Base-by-base conservation (phyloP, 140 eudicot genomes). In the Anethum foeniculum region DNA sequence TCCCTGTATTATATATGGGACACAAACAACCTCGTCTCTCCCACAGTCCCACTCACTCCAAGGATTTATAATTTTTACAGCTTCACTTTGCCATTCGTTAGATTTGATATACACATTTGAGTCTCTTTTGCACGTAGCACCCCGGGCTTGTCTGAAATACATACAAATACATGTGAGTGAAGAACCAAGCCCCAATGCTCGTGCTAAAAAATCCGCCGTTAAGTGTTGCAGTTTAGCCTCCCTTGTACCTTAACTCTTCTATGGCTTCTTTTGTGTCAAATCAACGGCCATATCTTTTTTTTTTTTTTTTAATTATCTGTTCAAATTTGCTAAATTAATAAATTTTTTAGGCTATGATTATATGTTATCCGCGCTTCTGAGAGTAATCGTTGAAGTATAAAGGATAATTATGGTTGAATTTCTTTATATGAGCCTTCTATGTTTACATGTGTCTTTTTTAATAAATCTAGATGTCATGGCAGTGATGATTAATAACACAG, bases 101-200 rank as follows among this genome's bases (percentile, higher is more conserved):
- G 8, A 41, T 41, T 39, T 34, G 6, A 39, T 39, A 39, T 39
- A 39, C 43, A 39, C 43, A 39, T 39, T 39, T 39, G 43, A 39
- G 43, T 39, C 43, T 39, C 7, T 43, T 34, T 34, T 36, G 96
- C 96, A 91, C 80, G 90, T 80, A 77, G 96, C 94, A 85, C 87
- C 95, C 97, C 97, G 97, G 97, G 97, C 97, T 92, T 83, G 77
- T 88, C 97, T 27, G 97, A 92, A 62, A 27, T 44, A 28, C 32
- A 60, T 60, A 28, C 11, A 67, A n/a, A 0, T 0, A 16, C n/a
- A 23, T n/a, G 11, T 19, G 13, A 43, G 73, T 85, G 97, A 92
- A 79, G 93, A 81, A 60, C 46, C 27, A 85, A 88, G 97, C 91
- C 92, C 97, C 89, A 87, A 87, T 78, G 89, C 91, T 89, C 83